Conservation (phyloP, 352 stramenopile genomes). For the Phytophthora megakarya region DNA sequence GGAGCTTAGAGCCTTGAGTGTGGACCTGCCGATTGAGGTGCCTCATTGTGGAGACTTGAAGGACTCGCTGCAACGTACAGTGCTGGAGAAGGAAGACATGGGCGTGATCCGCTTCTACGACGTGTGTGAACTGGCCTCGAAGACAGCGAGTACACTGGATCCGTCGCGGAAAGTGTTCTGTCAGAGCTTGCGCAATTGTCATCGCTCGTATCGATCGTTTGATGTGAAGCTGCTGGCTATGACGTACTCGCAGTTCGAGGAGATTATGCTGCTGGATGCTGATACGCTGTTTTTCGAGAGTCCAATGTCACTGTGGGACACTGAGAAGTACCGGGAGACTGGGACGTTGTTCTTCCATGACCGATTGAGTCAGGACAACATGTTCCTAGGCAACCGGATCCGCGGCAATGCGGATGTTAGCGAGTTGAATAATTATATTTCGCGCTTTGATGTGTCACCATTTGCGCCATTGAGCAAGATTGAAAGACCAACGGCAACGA, state of each 20-base stretch:
- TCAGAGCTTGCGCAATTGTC: slow-evolving; percentile 45
- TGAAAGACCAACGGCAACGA: slow-evolving; percentile 30
- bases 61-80: slow-evolving; percentile 30
- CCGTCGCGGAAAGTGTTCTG: slow-evolving; percentile 55
- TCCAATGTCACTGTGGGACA: slow-evolving; percentile 59
- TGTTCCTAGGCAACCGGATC: slow-evolving; percentile 50
- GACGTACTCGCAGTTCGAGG: slow-evolving; percentile 68
- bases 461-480: slow-evolving; percentile 47
- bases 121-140: slow-evolving; percentile 51
- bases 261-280: slow-evolving; percentile 76
- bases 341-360: slow-evolving; percentile 69
- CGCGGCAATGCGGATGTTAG: slow-evolving; percentile 32
- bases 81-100: slow-evolving; percentile 45
- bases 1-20: slow-evolving; percentile 51
- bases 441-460: slow-evolving; percentile 51
- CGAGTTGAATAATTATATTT: slow-evolving; percentile 56
- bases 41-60: slow-evolving; percentile 67
- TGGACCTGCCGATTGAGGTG: slow-evolving; percentile 61
- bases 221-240: slow-evolving; percentile 68
- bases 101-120: slow-evolving; percentile 61
- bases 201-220: slow-evolving; percentile 51
- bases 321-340: slow-evolving; percentile 51
- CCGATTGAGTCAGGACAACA: slow-evolving; percentile 42
- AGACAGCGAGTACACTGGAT: slow-evolving; percentile 31
- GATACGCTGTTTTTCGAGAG: slow-evolving; percentile 68